phyloP scores from a whole-genome alignment of 2,329 filamentous ascomycete genomes.

The Pseudopithomyces maydicus region DNA sequence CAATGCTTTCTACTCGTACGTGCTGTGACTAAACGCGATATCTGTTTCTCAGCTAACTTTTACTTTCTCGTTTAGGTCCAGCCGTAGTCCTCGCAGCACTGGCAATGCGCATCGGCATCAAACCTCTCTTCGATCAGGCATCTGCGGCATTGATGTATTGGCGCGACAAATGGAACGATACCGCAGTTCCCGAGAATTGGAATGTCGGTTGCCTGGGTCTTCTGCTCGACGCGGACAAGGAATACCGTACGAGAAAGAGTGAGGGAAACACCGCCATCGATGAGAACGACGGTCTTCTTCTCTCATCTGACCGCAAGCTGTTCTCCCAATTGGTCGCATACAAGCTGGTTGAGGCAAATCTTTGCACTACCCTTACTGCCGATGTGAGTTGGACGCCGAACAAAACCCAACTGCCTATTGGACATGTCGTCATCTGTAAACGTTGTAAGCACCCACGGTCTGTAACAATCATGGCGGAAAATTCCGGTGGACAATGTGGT shows the following conservation, averaged over 20 bases:
- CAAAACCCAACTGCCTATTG: conserved; percentile 51
- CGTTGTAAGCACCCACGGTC: conserved; percentile 54
- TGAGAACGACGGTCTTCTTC: conserved; percentile 44
- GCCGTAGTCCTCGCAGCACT: conserved; percentile 56
- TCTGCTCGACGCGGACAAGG: conserved; percentile 54
- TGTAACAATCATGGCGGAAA: conserved; percentile 54
- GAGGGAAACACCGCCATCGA: conserved; percentile 7
- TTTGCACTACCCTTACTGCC: conserved; percentile 52
- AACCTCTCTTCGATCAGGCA: conserved; percentile 48
- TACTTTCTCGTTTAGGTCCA: conserved; percentile 19
- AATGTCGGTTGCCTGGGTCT: conserved; percentile 52
- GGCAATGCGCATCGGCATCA: conserved; percentile 55
- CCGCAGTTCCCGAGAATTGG: conserved; percentile 58
- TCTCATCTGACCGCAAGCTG: conserved; percentile 45
- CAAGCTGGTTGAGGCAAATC: conserved; percentile 53
- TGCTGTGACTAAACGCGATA: no score
- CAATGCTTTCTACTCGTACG: conserved; percentile 49
- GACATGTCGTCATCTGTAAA: conserved; percentile 50
- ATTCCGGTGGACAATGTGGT: conserved; percentile 46
- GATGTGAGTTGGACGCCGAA: conserved; percentile 53
- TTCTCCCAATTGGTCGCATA: conserved; percentile 55
- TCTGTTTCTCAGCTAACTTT: no score
- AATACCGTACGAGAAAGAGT: conserved; percentile 18
- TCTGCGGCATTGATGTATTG: conserved; percentile 50
- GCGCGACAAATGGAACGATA: conserved; percentile 53